These are phyloP conservation scores for Ustilaginoidea virens DNA, from an alignment of 2,329 filamentous ascomycete genomes.

Conservation along the genomic window DNA sequence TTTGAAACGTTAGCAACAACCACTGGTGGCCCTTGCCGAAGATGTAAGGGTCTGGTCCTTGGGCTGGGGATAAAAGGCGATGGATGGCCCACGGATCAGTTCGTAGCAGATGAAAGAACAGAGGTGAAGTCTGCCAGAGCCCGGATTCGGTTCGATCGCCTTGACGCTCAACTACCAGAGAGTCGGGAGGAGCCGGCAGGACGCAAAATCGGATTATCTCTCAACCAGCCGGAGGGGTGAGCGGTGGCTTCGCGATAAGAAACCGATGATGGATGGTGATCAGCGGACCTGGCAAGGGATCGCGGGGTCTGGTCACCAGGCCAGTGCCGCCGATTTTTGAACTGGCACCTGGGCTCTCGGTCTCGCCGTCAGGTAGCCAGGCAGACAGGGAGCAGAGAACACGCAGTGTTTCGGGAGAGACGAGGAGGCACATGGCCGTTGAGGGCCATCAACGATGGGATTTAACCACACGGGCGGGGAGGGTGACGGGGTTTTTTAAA, in stretches of 20 bases:
- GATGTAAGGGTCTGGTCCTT: not conserved
- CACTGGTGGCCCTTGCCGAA: constrained; percentile 2
- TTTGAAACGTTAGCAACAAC: no score
- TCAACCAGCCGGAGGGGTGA: constrained; percentile 1
- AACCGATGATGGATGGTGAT: constrained; percentile 5
- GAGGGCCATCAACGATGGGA: no score
- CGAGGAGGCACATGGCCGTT: no score
- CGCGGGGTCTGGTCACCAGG: constrained; percentile 7
- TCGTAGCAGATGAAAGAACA: constrained; percentile 1
- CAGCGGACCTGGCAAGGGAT: constrained; percentile 6
- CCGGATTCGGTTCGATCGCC: no score
- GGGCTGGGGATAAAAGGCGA: not conserved
- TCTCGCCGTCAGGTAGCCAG: constrained; percentile 2
- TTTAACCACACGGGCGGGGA: no score
- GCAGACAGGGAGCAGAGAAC: no score
- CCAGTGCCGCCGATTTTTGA: not conserved
- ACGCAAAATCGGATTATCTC: constrained; percentile 1
- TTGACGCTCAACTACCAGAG: constrained; percentile 3
- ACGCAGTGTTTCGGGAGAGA: no score
- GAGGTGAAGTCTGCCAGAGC: no score
- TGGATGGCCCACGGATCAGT: not conserved
- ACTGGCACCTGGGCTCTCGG: constrained; percentile 1
- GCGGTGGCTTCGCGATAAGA: constrained; percentile 4
- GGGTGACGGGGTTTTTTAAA: no score
- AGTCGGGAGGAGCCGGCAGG: not conserved